Evolutionary conservation across 768 basidiomycete genomes (phyloP).

Genomic region (Mycena crocata): DNA sequence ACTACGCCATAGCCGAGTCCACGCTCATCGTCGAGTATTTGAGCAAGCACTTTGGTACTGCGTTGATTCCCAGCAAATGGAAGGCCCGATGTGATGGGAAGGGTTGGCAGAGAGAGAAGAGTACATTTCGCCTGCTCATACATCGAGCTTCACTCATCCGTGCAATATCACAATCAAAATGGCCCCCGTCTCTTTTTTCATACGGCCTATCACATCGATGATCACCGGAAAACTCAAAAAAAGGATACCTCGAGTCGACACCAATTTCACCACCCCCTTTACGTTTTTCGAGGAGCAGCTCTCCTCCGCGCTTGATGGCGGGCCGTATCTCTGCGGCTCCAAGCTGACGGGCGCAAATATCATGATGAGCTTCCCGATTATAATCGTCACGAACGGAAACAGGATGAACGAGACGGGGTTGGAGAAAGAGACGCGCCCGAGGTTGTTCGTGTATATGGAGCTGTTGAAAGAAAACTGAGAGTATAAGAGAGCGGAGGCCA

Average conservation of each 20-base stretch:
- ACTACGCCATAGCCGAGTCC: conserved; percentile 50
- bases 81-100: not conserved
- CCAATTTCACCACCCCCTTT: not conserved
- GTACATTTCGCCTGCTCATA: not conserved
- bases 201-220: conserved; percentile 14
- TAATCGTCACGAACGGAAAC: not conserved
- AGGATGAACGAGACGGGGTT: too few species aligned
- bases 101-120: conserved; percentile 7
- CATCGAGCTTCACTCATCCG: not conserved
- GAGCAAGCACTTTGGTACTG: conserved; percentile 8
- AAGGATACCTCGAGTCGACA: not conserved
- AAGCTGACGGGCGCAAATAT: conserved; percentile 18
- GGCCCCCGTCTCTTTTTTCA: conserved; percentile 12
- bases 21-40: conserved; percentile 44
- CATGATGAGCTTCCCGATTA: conserved; percentile 19
- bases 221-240: conserved; percentile 3
- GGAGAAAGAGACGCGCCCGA: conserved; percentile 9
- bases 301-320: conserved; percentile 11
- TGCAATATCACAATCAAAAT: conserved; percentile 2
- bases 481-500: not conserved
- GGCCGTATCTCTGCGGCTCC: conserved; percentile 23
- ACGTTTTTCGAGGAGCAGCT: conserved; percentile 16
- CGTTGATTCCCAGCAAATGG: not conserved
- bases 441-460: conserved; percentile 18
- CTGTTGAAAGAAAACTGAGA: conserved; percentile 6